These are phyloP conservation scores for Metschnikowia chrysomelidarum DNA, from an alignment of 805 yeast genomes.

Conservation along the genomic window DNA sequence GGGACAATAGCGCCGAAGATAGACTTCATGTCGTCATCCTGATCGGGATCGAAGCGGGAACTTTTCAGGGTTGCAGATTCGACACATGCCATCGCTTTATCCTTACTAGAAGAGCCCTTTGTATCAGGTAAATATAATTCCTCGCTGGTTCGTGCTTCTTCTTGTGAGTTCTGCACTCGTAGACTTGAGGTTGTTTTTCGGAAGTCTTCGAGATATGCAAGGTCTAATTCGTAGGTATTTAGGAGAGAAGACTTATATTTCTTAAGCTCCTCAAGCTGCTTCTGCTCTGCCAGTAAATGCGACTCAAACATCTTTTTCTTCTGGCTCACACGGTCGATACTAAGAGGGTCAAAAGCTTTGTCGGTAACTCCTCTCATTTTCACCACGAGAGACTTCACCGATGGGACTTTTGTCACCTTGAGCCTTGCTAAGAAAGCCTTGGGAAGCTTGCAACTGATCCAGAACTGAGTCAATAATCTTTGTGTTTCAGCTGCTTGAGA, in stretches of 20 bases:
- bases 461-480: constrained; percentile 15
- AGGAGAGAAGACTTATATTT: constrained; percentile 24
- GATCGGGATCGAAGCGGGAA: constrained; percentile 15
- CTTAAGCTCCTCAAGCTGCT: constrained; percentile 35
- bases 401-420: constrained; percentile 18
- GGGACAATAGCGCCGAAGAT: constrained; percentile 1
- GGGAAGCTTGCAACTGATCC: constrained; percentile 15
- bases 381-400: constrained; percentile 15
- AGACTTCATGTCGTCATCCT: constrained; percentile 12
- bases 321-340: constrained; percentile 16
- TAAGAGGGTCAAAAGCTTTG: constrained; percentile 14
- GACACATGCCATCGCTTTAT: background rate
- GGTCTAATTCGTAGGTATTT: constrained; percentile 30
- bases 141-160: constrained; percentile 2
- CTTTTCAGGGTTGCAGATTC: background rate
- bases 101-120: constrained; percentile 2
- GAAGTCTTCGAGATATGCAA: constrained; percentile 31
- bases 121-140: constrained; percentile 9
- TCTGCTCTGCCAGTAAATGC: constrained; percentile 39
- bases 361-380: constrained; percentile 13
- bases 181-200: constrained; percentile 12
- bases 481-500: constrained; percentile 17
- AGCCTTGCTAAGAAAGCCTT: constrained; percentile 19
- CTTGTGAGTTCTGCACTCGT: constrained; percentile 10
- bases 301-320: constrained; percentile 25